Percentiles rank a stretch among this genome's conserved stretches.
Conservation (phyloP, 495 filamentous ascomycete genomes). For the Emericellopsis terricola region DNA sequence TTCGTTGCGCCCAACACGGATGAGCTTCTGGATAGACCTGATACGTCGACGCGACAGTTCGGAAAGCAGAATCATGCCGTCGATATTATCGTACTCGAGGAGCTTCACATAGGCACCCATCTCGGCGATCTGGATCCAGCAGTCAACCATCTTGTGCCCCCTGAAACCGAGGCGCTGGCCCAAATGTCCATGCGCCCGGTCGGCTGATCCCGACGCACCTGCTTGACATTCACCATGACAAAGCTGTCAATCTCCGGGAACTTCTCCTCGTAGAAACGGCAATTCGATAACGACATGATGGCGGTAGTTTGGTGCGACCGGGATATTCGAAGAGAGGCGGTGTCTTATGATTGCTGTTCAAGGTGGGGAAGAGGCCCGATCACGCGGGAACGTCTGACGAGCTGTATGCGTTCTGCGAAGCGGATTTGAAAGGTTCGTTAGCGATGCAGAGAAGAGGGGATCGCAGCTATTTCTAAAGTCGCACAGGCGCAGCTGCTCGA, state of each 20-base stretch:
- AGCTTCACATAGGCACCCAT: slow-evolving; percentile 99
- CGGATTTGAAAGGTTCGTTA: neutral
- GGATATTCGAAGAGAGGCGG: neutral
- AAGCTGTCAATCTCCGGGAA: slow-evolving; percentile 98
- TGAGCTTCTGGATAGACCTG: slow-evolving; percentile 94
- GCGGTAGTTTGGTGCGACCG: slow-evolving; percentile 4
- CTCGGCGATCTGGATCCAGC: slow-evolving; percentile 62
- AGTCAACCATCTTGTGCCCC: neutral
- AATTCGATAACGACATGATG: slow-evolving; percentile 93
- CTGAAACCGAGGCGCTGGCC: too few species aligned
- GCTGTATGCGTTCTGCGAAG: neutral
- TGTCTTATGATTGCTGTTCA: neutral
- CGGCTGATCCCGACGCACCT: slow-evolving; percentile 43
- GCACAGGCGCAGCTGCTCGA: too few species aligned
- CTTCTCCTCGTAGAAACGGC: slow-evolving; percentile 96
- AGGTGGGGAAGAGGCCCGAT: neutral
- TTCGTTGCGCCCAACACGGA: slow-evolving; percentile 92
- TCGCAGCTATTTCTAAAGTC: too few species aligned
- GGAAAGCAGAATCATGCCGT: slow-evolving; percentile 96
- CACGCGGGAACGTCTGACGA: neutral
- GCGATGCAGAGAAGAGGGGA: neutral
- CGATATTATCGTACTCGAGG: slow-evolving; percentile 98
- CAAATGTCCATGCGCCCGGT: too few species aligned
- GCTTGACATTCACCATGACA: slow-evolving; percentile 97
- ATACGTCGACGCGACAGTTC: slow-evolving; percentile 95